Conservation (phyloP, 2,329 filamentous ascomycete species). For the Thielaviopsis ethacetica region DNA sequence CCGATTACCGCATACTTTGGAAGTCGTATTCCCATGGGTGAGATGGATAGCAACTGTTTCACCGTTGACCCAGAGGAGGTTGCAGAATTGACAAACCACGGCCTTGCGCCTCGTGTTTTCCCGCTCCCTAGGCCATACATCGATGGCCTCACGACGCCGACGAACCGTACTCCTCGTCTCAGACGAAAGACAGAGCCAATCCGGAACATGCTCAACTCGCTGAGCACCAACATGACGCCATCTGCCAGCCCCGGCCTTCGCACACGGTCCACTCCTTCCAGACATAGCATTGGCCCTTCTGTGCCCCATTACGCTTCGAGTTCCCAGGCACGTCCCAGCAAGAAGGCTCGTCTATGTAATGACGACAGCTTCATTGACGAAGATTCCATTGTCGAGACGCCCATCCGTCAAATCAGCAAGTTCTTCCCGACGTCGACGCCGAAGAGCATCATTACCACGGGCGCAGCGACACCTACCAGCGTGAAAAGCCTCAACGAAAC, state of each 20-base stretch:
- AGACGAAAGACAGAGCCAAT: constrained; percentile 38
- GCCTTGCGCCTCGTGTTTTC: constrained; percentile 37
- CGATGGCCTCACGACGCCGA: constrained; percentile 19
- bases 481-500: constrained; percentile 17
- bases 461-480: not conserved
- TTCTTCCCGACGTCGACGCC: constrained; percentile 29
- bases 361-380: constrained; percentile 15
- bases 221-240: constrained; percentile 6
- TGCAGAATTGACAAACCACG: constrained; percentile 31
- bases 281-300: constrained; percentile 14
- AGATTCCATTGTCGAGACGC: constrained; percentile 15
- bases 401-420: constrained; percentile 30
- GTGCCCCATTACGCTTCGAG: constrained; percentile 1
- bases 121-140: constrained; percentile 42
- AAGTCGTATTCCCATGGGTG: constrained; percentile 38
- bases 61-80: constrained; percentile 32
- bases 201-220: constrained; percentile 20
- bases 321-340: constrained; percentile 26
- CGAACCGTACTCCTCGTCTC: constrained; percentile 20
- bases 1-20: constrained; percentile 37
- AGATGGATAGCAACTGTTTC: constrained; percentile 48
- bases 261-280: constrained; percentile 12
- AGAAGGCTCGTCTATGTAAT: constrained; percentile 41
- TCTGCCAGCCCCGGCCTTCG: constrained; percentile 8
- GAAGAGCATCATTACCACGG: constrained; percentile 12